Conservation (phyloP, 305 asterid genomes). For the Solanum hybrid region DNA sequence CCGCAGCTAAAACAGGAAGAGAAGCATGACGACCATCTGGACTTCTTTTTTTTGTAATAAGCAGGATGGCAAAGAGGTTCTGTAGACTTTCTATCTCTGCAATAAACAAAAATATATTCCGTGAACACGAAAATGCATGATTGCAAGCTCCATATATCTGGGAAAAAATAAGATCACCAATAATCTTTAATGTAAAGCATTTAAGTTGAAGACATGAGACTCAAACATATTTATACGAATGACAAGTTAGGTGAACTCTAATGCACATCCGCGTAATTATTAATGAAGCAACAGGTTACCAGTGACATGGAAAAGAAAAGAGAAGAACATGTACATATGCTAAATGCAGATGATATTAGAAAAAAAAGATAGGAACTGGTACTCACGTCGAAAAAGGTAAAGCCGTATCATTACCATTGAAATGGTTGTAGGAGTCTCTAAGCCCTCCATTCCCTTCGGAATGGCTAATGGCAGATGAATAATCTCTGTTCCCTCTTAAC, state of each 20-base stretch:
- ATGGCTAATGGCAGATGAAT: not conserved
- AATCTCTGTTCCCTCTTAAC: conserved; percentile 8
- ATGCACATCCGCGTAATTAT: not conserved
- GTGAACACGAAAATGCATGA: not conserved
- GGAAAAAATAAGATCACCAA: not conserved
- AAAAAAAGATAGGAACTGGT: not conserved
- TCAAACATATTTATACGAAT: not conserved
- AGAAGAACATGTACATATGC: not conserved
- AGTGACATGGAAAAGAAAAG: not conserved
- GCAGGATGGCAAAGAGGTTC: not conserved
- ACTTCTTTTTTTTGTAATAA: conserved; percentile 37
- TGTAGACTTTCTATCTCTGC: conserved; percentile 18
- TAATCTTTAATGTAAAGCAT: not conserved
- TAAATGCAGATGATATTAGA: not conserved
- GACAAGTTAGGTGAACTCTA: not conserved
- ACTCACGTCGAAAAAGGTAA: conserved; percentile 43
- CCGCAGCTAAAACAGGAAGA: conserved; percentile 15
- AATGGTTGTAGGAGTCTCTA: not conserved
- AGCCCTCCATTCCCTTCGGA: not conserved
- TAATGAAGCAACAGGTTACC: not conserved
- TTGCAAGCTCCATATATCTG: not conserved
- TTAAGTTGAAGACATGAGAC: not conserved
- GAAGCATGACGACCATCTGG: conserved; percentile 21
- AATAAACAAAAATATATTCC: conserved; percentile 11
- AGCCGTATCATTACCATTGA: conserved; percentile 18